phyloP scores from a whole-genome alignment of 345 rosid species.

The Pseudoturritis turrita region DNA sequence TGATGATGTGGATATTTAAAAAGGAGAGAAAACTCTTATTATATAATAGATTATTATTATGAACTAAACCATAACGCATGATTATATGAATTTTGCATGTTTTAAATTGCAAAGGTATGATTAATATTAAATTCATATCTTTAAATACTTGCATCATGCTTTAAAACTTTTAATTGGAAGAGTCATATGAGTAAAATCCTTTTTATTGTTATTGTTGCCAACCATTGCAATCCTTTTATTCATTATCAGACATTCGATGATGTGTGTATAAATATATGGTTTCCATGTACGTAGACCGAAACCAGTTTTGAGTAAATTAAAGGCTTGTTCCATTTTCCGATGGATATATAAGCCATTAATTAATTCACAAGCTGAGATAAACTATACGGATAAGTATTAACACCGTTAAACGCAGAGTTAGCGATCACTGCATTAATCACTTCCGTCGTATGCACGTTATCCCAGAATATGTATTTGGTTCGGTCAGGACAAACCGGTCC shows the following conservation, averaged over 20 bases:
- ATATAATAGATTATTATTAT: no score
- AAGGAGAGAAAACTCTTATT: no score
- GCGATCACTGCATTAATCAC: slow-evolving; percentile 24
- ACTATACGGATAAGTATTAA: slow-evolving; percentile 5
- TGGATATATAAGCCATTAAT: background rate
- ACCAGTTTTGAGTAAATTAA: background rate
- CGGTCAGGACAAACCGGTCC: slow-evolving; percentile 37
- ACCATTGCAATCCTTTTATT: background rate
- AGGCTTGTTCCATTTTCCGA: background rate
- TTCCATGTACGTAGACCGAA: background rate
- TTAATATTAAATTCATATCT: background rate
- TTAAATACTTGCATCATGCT: background rate
- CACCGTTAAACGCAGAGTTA: slow-evolving; percentile 4
- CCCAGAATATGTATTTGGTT: slow-evolving; percentile 41
- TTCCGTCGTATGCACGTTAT: slow-evolving; percentile 49
- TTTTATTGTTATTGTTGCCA: background rate
- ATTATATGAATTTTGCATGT: background rate
- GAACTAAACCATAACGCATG: background rate
- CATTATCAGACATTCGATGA: background rate
- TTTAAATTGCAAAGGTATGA: background rate
- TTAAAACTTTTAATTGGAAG: no score
- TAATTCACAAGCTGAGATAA: slow-evolving; percentile 17
- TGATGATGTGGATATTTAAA: no score
- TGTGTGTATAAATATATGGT: background rate
- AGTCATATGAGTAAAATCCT: no score